Conservation (phyloP, 352 stramenopile species). For the Phytophthora melonis region DNA sequence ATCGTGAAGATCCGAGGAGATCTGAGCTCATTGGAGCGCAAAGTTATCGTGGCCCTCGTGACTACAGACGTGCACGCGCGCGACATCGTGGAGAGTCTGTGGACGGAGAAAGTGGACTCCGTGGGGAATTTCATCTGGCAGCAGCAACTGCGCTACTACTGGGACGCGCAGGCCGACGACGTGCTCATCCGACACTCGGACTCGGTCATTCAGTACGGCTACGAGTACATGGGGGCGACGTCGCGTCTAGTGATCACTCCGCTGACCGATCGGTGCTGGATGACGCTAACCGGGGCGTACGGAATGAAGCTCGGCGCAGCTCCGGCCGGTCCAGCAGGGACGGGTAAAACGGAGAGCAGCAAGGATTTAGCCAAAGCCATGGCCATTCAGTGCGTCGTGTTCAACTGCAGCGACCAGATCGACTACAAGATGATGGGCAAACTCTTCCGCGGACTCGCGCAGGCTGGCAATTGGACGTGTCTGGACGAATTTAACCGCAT, state of each 20-base stretch:
- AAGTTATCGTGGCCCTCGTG: slow-evolving; percentile 95
- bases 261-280: slow-evolving; percentile 95
- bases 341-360: slow-evolving; percentile 96
- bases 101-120: slow-evolving; percentile 68
- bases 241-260: slow-evolving; percentile 89
- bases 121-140: slow-evolving; percentile 95
- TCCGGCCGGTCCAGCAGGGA: slow-evolving; percentile 94
- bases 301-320: slow-evolving; percentile 94
- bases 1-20: slow-evolving; percentile 94
- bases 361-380: slow-evolving; percentile 96
- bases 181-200: slow-evolving; percentile 91
- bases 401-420: slow-evolving; percentile 96
- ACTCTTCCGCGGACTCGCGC: slow-evolving; percentile 93
- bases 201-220: slow-evolving; percentile 92
- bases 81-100: slow-evolving; percentile 88
- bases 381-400: slow-evolving; percentile 95
- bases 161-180: slow-evolving; percentile 90
- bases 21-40: slow-evolving; percentile 88
- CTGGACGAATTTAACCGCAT: slow-evolving; percentile 97
- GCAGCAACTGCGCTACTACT: slow-evolving; percentile 95
- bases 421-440: slow-evolving; percentile 98
- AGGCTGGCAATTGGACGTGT: slow-evolving; percentile 91
- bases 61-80: slow-evolving; percentile 93
- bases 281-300: slow-evolving; percentile 95
- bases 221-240: slow-evolving; percentile 96